Evolutionary conservation across 768 basidiomycete species (phyloP), one percentile per base, ranked within the genome.

Genomic region (Pisolithus microcarpus): DNA sequence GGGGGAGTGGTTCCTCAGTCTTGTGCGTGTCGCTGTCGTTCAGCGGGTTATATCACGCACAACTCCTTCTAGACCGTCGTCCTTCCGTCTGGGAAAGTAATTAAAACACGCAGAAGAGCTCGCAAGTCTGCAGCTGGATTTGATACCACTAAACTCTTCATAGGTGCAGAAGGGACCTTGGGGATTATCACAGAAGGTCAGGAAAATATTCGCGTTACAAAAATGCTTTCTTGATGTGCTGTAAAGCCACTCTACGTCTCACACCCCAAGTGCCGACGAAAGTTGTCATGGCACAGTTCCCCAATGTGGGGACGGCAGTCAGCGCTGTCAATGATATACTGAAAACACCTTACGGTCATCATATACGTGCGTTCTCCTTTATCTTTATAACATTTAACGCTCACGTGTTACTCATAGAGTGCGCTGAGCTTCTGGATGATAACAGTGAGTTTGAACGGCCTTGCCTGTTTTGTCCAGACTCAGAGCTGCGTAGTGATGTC

Each of bases 271-370:
- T 94, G 3, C 91, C 91, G 0, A 89, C 87, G 4, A 84, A 81
- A 55, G 91, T 94, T 34, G 91, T 90, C 0, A 84, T 96, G 69
- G 89, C 84, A 9, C 87, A 89, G 52, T 97, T 97, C 70, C 82
- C 83, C 0, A 73, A 82, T 52, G 89, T 94, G 8, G 76, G 82
- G 49, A 71, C 75, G 39, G 94, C 94, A 0, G 85, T 89, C 2
- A 75, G 72, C 40, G 90, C 91, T 1, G 92, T 92, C 6, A 80
- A 85, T 53, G 89, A 91, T 63, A 84, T 94, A 26, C 71, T 90
- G 15, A 80, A 79, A 53, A 74, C 80, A 40, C 75, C 84, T 19
- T 74, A 77, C 42, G 89, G 90, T 0, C 68, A 81, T 24, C 79
- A 86, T 49, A 81, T 92, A 49, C 90, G 87, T 89, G 59, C 61